Conservation (phyloP, 2,329 filamentous ascomycete species). For the Fusarium sp. region DNA sequence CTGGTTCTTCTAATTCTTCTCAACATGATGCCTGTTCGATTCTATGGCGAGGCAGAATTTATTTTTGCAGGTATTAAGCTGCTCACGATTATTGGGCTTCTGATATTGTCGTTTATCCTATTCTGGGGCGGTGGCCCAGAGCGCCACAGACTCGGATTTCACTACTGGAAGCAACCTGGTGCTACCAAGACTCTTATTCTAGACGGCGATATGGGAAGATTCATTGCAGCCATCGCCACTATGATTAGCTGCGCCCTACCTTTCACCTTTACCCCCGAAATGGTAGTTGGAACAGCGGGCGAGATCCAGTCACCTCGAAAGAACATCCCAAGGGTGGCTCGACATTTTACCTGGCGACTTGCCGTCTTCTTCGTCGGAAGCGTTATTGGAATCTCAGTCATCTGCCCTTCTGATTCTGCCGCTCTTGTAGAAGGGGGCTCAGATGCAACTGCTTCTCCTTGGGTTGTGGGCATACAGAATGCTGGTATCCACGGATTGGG, state of each 20-base stretch:
- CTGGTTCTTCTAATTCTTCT: constrained; percentile 67
- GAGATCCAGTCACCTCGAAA: constrained; percentile 75
- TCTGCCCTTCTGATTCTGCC: constrained; percentile 67
- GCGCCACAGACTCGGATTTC: constrained; percentile 61
- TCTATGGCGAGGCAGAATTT: constrained; percentile 75
- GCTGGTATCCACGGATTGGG: constrained; percentile 75
- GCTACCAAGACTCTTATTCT: constrained; percentile 64
- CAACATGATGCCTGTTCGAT: constrained; percentile 69
- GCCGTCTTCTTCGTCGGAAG: constrained; percentile 74
- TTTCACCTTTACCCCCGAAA: constrained; percentile 74
- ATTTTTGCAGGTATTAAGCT: constrained; percentile 74
- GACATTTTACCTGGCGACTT: constrained; percentile 74
- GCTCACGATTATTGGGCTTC: constrained; percentile 70
- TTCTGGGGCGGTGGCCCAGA: constrained; percentile 69
- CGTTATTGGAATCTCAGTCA: constrained; percentile 72
- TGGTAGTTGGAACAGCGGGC: constrained; percentile 74
- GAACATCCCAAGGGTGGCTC: constrained; percentile 76
- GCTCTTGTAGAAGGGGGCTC: no score
- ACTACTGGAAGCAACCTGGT: constrained; percentile 57
- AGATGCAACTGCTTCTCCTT: constrained; percentile 61
- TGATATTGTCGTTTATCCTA: constrained; percentile 61
- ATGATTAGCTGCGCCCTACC: constrained; percentile 72
- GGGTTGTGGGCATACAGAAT: constrained; percentile 76
- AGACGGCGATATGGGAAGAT: constrained; percentile 66
- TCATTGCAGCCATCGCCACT: constrained; percentile 71